phyloP scores from a whole-genome alignment of 176 grass and related monocot species.

The Cenchrus purpureus region DNA sequence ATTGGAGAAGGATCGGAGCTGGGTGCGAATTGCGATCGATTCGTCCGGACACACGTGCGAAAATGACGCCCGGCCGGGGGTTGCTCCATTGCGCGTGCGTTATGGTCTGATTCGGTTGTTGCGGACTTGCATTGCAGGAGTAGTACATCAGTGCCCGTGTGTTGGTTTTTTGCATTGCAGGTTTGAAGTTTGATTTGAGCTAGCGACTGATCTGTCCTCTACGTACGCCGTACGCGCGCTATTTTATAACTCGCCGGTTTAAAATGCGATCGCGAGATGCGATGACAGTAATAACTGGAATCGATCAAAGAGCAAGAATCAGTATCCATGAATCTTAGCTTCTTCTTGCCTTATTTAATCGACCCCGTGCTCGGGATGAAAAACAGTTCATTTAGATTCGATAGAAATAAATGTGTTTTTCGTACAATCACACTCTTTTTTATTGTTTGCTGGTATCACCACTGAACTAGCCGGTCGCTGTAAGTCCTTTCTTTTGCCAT shows the following conservation, averaged over 20 bases:
- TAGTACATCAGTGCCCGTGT: not conserved
- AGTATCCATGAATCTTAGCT: too few species aligned
- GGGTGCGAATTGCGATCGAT: not conserved
- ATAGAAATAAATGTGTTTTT: too few species aligned
- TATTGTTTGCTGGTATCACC: too few species aligned
- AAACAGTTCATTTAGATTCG: too few species aligned
- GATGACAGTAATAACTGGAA: too few species aligned
- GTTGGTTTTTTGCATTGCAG: conserved; percentile 1
- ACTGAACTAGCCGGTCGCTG: too few species aligned
- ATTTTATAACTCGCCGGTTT: not conserved
- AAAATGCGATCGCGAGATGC: not conserved
- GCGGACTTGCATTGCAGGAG: not conserved
- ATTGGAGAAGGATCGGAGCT: not conserved
- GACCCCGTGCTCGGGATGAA: too few species aligned
- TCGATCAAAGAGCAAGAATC: too few species aligned
- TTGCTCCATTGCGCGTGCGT: not conserved
- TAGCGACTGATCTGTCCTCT: not conserved
- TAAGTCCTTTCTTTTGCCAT: too few species aligned
- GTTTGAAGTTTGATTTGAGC: conserved; percentile 48
- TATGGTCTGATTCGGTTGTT: not conserved
- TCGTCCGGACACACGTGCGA: not conserved
- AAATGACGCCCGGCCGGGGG: not conserved
- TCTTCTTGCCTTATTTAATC: too few species aligned
- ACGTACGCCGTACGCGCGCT: not conserved
- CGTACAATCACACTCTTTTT: too few species aligned